phyloP scores from a whole-genome alignment of 352 stramenopile species.

The Pythium coloratum region DNA sequence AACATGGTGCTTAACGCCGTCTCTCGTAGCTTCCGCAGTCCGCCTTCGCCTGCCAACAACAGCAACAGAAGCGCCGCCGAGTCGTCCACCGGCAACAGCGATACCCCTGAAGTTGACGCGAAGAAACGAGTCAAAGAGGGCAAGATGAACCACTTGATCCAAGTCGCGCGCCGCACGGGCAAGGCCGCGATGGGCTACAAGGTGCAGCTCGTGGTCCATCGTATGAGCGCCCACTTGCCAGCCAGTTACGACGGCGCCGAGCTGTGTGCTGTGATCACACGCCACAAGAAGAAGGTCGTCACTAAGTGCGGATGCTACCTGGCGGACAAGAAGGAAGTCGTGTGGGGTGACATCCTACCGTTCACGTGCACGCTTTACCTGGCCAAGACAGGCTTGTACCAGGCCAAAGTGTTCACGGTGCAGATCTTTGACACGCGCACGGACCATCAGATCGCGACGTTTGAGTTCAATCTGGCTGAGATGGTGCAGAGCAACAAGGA shows the following conservation, averaged over 20 bases:
- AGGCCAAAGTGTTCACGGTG: slow-evolving; percentile 68
- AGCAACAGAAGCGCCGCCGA: neutral
- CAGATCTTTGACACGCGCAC: slow-evolving; percentile 63
- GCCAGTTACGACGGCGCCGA: slow-evolving; percentile 48
- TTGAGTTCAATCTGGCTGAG: slow-evolving; percentile 72
- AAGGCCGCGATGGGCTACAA: slow-evolving; percentile 66
- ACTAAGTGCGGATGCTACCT: slow-evolving; percentile 58
- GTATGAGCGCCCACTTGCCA: slow-evolving; percentile 54
- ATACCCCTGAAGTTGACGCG: neutral
- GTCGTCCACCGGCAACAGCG: neutral
- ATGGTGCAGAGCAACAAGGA: slow-evolving; percentile 63
- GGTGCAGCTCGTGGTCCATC: slow-evolving; percentile 69
- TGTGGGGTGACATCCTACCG: slow-evolving; percentile 75
- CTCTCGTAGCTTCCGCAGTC: slow-evolving; percentile 1
- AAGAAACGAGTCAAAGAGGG: neutral
- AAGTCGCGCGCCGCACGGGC: slow-evolving; percentile 59
- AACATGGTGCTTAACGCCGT: slow-evolving; percentile 3
- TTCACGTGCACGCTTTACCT: slow-evolving; percentile 78
- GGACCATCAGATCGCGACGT: slow-evolving; percentile 50
- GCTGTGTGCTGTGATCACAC: slow-evolving; percentile 61
- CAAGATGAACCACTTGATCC: slow-evolving; percentile 65
- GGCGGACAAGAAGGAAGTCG: slow-evolving; percentile 49
- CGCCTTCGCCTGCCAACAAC: slow-evolving; percentile 5
- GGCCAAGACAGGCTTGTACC: slow-evolving; percentile 70
- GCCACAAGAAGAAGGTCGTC: slow-evolving; percentile 68